These are phyloP conservation scores for Rhodotorula kratochvilovae DNA, from an alignment of 768 basidiomycete genomes.

Conservation along the genomic window DNA sequence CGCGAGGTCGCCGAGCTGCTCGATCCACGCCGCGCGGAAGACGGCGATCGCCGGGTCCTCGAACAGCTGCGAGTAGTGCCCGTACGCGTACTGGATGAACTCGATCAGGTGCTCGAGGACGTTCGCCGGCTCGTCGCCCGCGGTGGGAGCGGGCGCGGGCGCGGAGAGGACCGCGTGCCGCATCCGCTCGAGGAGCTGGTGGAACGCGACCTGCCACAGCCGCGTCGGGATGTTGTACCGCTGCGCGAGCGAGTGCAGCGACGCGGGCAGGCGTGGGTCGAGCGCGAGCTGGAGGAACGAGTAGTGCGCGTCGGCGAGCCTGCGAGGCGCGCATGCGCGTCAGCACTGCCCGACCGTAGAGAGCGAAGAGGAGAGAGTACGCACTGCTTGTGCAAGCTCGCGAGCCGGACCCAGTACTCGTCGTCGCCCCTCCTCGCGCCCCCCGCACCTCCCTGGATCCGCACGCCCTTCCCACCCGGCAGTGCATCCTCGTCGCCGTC, in stretches of 20 bases:
- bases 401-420: constrained; percentile 50
- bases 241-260: constrained; percentile 77
- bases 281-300: constrained; percentile 78
- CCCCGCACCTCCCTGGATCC: constrained; percentile 10
- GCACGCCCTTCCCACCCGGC: constrained; percentile 3
- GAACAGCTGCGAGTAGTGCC: constrained; percentile 81
- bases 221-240: constrained; percentile 95
- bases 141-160: constrained; percentile 39
- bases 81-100: constrained; percentile 91
- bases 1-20: constrained; percentile 92
- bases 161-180: constrained; percentile 69
- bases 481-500: not conserved
- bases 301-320: constrained; percentile 84
- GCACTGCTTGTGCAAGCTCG: constrained; percentile 73
- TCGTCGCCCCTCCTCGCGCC: constrained; percentile 37
- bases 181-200: constrained; percentile 82
- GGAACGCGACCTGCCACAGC: constrained; percentile 86
- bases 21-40: constrained; percentile 84
- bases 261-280: constrained; percentile 79
- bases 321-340: constrained; percentile 72
- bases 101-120: constrained; percentile 89
- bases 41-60: constrained; percentile 68
- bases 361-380: constrained; percentile 45
- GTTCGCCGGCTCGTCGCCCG: constrained; percentile 44
- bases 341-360: constrained; percentile 49